A percentile compares a stretch with the other conserved stretches of the same genome.
Conservation (phyloP, 2,329 filamentous ascomycete species). For the Hawksworthiomyces lignivorus region DNA sequence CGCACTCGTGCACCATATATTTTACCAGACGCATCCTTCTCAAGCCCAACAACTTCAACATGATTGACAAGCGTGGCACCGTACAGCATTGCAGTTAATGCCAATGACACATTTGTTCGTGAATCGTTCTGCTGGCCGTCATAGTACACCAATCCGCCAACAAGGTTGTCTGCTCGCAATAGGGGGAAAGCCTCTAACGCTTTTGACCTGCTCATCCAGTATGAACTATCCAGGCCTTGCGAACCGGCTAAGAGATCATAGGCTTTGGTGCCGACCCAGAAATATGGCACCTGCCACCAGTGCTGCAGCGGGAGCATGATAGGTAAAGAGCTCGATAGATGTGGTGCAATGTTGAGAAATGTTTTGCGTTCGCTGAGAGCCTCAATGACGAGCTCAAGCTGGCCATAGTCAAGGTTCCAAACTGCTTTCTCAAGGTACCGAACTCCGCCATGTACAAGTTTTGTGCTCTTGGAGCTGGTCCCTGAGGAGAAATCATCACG, state of each 20-base stretch:
- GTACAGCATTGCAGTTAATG: conserved; percentile 72
- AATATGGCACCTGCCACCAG: conserved; percentile 77
- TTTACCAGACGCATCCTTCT: conserved; percentile 60
- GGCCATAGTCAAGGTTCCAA: conserved; percentile 76
- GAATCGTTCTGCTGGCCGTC: conserved; percentile 84
- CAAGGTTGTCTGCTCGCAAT: conserved; percentile 58
- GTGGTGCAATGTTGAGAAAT: conserved; percentile 74
- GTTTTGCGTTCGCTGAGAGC: conserved; percentile 76
- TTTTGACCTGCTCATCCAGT: conserved; percentile 70
- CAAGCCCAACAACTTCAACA: conserved; percentile 53
- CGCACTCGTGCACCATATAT: conserved; percentile 62
- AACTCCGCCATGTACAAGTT: conserved; percentile 78
- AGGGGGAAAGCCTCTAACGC: conserved; percentile 72
- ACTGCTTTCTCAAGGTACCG: conserved; percentile 81
- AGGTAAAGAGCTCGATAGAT: conserved; percentile 72
- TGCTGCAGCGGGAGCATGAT: conserved; percentile 77
- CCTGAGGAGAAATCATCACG: conserved; percentile 76
- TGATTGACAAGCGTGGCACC: conserved; percentile 76
- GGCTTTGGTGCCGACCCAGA: conserved; percentile 63
- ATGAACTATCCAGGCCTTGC: conserved; percentile 76
- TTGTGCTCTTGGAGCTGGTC: conserved; percentile 81
- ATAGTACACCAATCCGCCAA: conserved; percentile 78
- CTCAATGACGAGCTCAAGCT: conserved; percentile 74
- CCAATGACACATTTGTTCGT: conserved; percentile 78
- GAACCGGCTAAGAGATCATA: conserved; percentile 77